phyloP scores from a whole-genome alignment of 305 asterid genomes.

The Fraxinus greggii region DNA sequence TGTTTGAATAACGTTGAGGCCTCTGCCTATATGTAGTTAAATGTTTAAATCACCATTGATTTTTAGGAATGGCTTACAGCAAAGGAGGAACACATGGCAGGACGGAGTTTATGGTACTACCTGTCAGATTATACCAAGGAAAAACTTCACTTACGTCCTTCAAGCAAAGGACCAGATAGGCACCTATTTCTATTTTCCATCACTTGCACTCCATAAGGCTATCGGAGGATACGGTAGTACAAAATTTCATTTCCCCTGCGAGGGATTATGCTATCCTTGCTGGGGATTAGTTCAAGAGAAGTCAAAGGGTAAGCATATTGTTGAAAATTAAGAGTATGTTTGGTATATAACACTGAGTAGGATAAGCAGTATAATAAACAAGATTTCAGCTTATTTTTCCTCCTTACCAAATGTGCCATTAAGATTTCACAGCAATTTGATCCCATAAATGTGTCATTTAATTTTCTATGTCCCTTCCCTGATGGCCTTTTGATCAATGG shows the following conservation, averaged over 20 bases:
- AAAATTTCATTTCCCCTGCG: slow-evolving; percentile 42
- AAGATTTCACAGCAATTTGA: slow-evolving; percentile 1
- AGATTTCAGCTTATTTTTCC: background rate
- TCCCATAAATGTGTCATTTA: background rate
- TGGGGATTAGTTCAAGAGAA: slow-evolving; percentile 86
- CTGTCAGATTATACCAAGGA: slow-evolving; percentile 80
- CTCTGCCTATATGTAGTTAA: too few species aligned
- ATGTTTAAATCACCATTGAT: too few species aligned
- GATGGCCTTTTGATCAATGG: slow-evolving; percentile 93
- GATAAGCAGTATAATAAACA: background rate
- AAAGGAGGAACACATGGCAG: slow-evolving; percentile 93
- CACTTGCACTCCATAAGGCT: slow-evolving; percentile 74
- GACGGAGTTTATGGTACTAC: slow-evolving; percentile 75
- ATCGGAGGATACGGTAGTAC: slow-evolving; percentile 85
- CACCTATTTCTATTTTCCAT: slow-evolving; percentile 82
- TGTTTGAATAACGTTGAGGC: too few species aligned
- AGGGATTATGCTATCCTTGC: slow-evolving; percentile 49
- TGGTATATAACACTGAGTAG: background rate
- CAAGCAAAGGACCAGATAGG: slow-evolving; percentile 98
- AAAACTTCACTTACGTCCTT: slow-evolving; percentile 73
- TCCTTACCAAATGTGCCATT: background rate
- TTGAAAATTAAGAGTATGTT: background rate
- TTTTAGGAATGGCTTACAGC: slow-evolving; percentile 86
- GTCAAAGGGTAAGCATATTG: slow-evolving; percentile 57
- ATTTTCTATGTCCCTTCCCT: slow-evolving; percentile 43